These are phyloP conservation scores for Exserohilum rostratum DNA, from an alignment of 2,329 filamentous ascomycete species.

Conservation along the genomic window DNA sequence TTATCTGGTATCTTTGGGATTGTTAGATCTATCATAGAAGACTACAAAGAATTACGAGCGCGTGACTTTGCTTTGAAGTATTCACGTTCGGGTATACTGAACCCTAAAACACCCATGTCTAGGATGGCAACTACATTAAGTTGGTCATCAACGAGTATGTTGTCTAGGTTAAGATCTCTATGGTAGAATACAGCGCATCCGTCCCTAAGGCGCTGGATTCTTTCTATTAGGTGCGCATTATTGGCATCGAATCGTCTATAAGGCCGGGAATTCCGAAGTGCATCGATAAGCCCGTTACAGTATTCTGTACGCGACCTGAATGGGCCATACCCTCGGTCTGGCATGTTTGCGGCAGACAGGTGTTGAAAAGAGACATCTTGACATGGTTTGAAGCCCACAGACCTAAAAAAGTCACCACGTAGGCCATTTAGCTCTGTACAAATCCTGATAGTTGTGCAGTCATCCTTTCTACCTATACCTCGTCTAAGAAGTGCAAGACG, in stretches of 20 bases:
- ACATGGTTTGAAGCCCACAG: slow-evolving; percentile 13
- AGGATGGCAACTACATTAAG: slow-evolving; percentile 20
- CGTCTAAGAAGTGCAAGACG: slow-evolving; percentile 12
- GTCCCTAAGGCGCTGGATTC: slow-evolving; percentile 7
- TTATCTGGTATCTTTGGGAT: slow-evolving; percentile 9
- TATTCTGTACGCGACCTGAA: slow-evolving; percentile 18
- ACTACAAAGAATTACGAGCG: slow-evolving; percentile 14
- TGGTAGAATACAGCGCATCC: slow-evolving; percentile 18
- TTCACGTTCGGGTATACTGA: slow-evolving; percentile 25
- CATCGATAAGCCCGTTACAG: slow-evolving; percentile 18
- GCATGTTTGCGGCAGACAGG: slow-evolving; percentile 6
- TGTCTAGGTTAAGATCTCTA: slow-evolving; percentile 16
- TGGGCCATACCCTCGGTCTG: slow-evolving; percentile 13
- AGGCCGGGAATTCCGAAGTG: slow-evolving; percentile 19
- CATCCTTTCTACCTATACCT: slow-evolving; percentile 7
- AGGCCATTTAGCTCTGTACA: slow-evolving; percentile 9
- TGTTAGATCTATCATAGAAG: slow-evolving; percentile 10
- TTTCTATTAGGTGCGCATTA: slow-evolving; percentile 11
- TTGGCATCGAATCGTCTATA: slow-evolving; percentile 7
- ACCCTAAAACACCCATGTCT: slow-evolving; percentile 25
- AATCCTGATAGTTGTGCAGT: slow-evolving; percentile 13
- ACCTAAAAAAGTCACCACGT: slow-evolving; percentile 14
- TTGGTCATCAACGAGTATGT: slow-evolving; percentile 17
- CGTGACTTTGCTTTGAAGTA: slow-evolving; percentile 24
- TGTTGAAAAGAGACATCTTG: slow-evolving; percentile 23